These are phyloP conservation scores for Termitomyces titanicus DNA, from an alignment of 768 basidiomycete species.

Conservation along the genomic window DNA sequence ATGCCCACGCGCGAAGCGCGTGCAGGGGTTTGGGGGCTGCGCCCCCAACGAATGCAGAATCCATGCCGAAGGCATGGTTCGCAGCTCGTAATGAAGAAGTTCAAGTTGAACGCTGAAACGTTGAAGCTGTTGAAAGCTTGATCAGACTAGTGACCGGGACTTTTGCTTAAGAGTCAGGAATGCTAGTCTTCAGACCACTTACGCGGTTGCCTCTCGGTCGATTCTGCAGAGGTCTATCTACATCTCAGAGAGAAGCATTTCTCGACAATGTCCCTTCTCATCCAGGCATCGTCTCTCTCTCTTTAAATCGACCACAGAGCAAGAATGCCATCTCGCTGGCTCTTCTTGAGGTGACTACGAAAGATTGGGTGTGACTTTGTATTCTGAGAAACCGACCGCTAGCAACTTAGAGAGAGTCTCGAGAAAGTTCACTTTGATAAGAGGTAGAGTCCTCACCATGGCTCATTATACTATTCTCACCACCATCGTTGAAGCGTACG, in stretches of 20 bases:
- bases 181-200: constrained; percentile 3
- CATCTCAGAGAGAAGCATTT: constrained; percentile 31
- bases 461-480: constrained; percentile 1
- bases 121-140: too few relatives aligned
- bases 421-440: constrained; percentile 65
- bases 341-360: constrained; percentile 56
- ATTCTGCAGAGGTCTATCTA: constrained; percentile 12
- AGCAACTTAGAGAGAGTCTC: constrained; percentile 74
- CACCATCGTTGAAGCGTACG: constrained; percentile 48
- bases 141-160: too few relatives aligned
- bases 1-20: too few relatives aligned
- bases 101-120: not conserved
- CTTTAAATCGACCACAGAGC: constrained; percentile 77
- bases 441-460: constrained; percentile 34
- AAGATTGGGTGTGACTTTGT: not conserved
- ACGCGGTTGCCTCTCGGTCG: not conserved
- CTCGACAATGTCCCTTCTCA: constrained; percentile 50
- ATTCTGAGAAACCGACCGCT: constrained; percentile 3
- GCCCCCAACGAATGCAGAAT: too few relatives aligned
- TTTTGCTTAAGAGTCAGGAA: too few relatives aligned
- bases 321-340: constrained; percentile 84
- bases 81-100: too few relatives aligned
- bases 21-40: too few relatives aligned
- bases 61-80: too few relatives aligned
- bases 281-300: constrained; percentile 68